phyloP scores from a whole-genome alignment of 1,284 basidiomycete species.

The Thelephora terrestris region DNA sequence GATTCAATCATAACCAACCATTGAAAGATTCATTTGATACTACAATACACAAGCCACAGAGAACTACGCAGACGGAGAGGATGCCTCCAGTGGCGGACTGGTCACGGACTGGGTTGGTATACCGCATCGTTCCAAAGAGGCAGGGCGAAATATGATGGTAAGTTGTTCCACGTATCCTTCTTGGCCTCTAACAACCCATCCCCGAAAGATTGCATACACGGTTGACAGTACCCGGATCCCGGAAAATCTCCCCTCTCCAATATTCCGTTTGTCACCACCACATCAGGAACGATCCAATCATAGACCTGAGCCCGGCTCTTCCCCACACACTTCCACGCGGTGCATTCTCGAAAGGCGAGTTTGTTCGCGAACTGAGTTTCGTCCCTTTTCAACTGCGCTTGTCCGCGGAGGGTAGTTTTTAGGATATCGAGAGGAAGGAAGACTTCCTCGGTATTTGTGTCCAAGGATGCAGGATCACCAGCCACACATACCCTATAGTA shows the following conservation, averaged over 20 bases:
- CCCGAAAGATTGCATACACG: not conserved
- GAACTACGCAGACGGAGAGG: too few species aligned
- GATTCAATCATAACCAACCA: too few species aligned
- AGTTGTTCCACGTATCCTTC: not conserved
- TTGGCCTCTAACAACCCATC: not conserved
- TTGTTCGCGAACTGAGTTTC: not conserved
- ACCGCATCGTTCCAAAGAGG: not conserved
- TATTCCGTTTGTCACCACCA: not conserved
- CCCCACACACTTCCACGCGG: not conserved
- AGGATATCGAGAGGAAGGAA: not conserved
- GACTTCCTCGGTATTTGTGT: not conserved
- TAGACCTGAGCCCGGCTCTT: not conserved
- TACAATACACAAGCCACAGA: too few species aligned
- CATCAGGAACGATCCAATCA: not conserved
- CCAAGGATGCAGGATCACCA: not conserved
- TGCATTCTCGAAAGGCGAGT: not conserved
- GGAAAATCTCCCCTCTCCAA: not conserved
- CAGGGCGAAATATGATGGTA: not conserved
- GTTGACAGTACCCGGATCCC: not conserved
- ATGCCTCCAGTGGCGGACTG: too few species aligned
- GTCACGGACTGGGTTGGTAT: not conserved
- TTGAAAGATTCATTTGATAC: too few species aligned
- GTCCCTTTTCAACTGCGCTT: not conserved
- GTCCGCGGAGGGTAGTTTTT: not conserved
- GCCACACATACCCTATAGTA: not conserved